Percentiles rank a stretch among this genome's conserved stretches.
These are phyloP conservation scores for Hymenoscyphus albidus DNA, from an alignment of 2,329 filamentous ascomycete species.

Conservation along the genomic window DNA sequence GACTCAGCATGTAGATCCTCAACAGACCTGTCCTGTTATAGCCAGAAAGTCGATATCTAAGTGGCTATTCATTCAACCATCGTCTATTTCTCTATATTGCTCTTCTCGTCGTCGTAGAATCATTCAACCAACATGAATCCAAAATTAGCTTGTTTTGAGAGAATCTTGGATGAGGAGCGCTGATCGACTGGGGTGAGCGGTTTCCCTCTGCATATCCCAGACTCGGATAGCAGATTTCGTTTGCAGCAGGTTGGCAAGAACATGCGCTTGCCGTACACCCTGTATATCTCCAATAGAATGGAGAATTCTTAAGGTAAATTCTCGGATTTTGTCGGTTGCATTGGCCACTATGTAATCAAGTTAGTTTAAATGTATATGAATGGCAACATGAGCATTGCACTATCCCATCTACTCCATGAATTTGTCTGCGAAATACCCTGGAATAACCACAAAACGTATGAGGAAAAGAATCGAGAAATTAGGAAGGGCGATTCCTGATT, in stretches of 20 bases:
- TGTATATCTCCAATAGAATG: slow-evolving; percentile 22
- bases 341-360: not conserved
- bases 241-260: slow-evolving; percentile 22
- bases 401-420: not conserved
- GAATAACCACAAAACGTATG: not conserved
- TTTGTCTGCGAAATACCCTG: not conserved
- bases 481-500: not conserved
- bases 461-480: not conserved
- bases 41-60: not conserved
- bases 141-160: not conserved
- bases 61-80: not conserved
- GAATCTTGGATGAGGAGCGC: not conserved
- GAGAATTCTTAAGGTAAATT: slow-evolving; percentile 26
- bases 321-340: slow-evolving; percentile 11
- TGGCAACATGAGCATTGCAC: not conserved
- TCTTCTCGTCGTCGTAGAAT: not conserved
- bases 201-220: slow-evolving; percentile 3
- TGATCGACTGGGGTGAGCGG: not conserved
- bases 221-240: slow-evolving; percentile 3
- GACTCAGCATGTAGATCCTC: too few species aligned
- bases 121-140: not conserved
- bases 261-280: slow-evolving; percentile 27
- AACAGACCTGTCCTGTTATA: too few species aligned
- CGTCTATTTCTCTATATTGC: not conserved
- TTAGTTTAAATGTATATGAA: not conserved